Base-by-base conservation (phyloP, 1,139 yeast genomes). In the Hemisphaericaspora xylofermentans region DNA sequence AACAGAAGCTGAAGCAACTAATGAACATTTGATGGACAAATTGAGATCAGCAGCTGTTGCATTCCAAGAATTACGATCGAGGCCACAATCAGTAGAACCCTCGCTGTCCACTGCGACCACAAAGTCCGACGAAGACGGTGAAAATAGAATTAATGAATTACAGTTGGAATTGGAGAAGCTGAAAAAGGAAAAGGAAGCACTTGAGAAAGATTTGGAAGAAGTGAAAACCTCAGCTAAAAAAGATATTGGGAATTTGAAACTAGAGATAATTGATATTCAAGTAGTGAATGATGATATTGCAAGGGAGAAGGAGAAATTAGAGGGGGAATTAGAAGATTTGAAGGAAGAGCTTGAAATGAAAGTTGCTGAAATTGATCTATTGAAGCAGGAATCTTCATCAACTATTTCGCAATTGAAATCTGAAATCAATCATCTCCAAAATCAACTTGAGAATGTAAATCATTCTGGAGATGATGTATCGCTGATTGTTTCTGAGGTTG, bases 31-130 rank as follows among this genome's bases (percentile, higher is more conserved):
- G 26, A 64, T 75, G 70, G 69, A 62, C 21, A 75, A 74, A 45
- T 60, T 76, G 35, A 59, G 76, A 37, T 57, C 76, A 5, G 80
- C 80, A 7, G 77, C 78, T 1, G 57, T 60, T 9, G 67, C 74
- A 1, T 65, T 71, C 40, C 77, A 68, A 51, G 72, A 62, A 10
- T 43, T 75, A 43, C 73, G 67, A 43, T 54, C 59, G 3, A 61
- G 64, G 42, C 9, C 43, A 2, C 47, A 46, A 2, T 36, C 52
- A 1, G 61, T 58, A 3, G 45, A 42, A 14, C 51, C 54, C 17
- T 29, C 45, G 14, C 50, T 52, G 19, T 29, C 45, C 18, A 18
- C 24, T 6, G 19, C 25, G 6, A 8, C 25, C 10, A n/a, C 6
- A 30, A 16, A 18, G 5, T 10, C 25, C 3, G 10, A n/a, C 10